Conservation (phyloP, 2,329 filamentous ascomycete species). For the Talaromyces funiculosus region DNA sequence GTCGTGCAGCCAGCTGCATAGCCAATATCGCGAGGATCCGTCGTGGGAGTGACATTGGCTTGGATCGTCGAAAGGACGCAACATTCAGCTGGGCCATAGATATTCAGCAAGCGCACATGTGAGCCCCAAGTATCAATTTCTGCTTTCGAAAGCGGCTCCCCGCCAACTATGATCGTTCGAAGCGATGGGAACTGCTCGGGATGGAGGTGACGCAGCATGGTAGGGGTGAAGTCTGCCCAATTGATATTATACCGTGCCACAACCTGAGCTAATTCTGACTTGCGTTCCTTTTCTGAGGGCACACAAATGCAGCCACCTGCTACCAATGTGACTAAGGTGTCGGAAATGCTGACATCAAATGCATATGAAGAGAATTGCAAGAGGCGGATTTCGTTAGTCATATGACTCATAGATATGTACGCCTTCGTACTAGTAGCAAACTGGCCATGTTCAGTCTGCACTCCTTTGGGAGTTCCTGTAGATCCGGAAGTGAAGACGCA, state of each 20-base stretch:
- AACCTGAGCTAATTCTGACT: too few species aligned
- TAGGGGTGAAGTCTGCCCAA: constrained; percentile 49
- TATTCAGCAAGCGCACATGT: constrained; percentile 19
- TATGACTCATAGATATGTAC: too few species aligned
- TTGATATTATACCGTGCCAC: background rate
- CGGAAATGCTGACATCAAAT: too few species aligned
- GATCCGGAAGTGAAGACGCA: too few species aligned
- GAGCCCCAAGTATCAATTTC: constrained; percentile 34
- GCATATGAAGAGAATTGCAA: too few species aligned
- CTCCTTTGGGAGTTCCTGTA: too few species aligned
- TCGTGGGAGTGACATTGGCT: background rate
- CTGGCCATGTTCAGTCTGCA: too few species aligned
- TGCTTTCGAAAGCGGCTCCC: constrained; percentile 37
- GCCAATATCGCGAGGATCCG: background rate
- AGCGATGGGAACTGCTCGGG: constrained; percentile 31
- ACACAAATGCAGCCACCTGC: too few species aligned
- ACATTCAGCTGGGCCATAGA: background rate
- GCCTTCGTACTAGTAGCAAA: too few species aligned
- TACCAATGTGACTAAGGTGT: too few species aligned
- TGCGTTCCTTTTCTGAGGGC: too few species aligned
- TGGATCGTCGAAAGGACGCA: background rate
- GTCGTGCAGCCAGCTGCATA: constrained; percentile 18
- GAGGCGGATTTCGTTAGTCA: too few species aligned
- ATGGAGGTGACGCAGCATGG: constrained; percentile 41
- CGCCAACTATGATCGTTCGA: constrained; percentile 29